Evolutionary conservation across 2,329 filamentous ascomycete genomes (phyloP).

Genomic region (Pleomassaria siparia): DNA sequence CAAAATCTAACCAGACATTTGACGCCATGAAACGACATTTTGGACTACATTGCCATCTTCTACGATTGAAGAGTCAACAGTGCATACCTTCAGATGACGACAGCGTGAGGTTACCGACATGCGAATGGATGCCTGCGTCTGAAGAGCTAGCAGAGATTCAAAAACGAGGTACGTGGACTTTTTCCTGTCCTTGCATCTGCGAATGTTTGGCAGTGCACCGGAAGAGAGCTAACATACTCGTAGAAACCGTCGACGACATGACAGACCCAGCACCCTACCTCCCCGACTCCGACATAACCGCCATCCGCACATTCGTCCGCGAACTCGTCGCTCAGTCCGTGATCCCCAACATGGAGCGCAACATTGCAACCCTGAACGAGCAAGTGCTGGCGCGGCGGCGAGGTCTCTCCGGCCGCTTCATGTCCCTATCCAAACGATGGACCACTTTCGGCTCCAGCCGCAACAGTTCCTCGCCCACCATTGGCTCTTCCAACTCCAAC

Average conservation of each 20-base stretch:
- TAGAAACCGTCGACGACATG: constrained; percentile 68
- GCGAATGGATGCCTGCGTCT: constrained; percentile 84
- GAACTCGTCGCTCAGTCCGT: constrained; percentile 96
- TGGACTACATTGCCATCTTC: constrained; percentile 88
- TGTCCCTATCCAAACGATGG: constrained; percentile 90
- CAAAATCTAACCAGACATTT: constrained; percentile 83
- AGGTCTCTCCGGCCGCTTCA: constrained; percentile 89
- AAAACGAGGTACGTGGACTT: constrained; percentile 53
- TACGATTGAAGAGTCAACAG: constrained; percentile 80
- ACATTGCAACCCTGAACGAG: constrained; percentile 91
- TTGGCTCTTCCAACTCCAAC: constrained; percentile 60
- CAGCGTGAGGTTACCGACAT: constrained; percentile 75
- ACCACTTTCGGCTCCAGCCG: constrained; percentile 75
- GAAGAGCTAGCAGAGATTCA: constrained; percentile 80
- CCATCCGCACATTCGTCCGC: constrained; percentile 83
- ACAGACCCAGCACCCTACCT: constrained; percentile 76
- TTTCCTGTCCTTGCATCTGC: too few relatives aligned
- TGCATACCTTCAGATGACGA: constrained; percentile 91
- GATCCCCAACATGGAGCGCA: constrained; percentile 93
- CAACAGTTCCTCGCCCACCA: constrained; percentile 55
- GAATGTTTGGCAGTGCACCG: not conserved
- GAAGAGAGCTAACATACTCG: not conserved
- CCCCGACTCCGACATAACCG: constrained; percentile 88
- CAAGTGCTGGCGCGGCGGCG: constrained; percentile 88
- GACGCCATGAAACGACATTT: constrained; percentile 99